A percentile compares a stretch with the other conserved stretches of the same genome.
These are phyloP conservation scores for Rhizoclosmatium globosum DNA, from an alignment of 192 early-diverging fungal species.

Conservation along the genomic window DNA sequence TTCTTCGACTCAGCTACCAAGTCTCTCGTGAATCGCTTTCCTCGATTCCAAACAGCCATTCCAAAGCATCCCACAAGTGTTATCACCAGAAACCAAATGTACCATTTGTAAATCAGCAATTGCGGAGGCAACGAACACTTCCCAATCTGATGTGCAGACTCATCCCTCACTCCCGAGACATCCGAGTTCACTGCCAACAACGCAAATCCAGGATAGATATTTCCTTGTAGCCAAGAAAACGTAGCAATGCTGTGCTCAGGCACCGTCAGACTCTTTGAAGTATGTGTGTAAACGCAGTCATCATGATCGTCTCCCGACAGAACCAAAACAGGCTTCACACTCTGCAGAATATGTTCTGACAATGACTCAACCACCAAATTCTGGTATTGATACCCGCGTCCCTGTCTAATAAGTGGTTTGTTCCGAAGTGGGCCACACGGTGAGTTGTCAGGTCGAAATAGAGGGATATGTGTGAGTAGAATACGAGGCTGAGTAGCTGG, in stretches of 20 bases:
- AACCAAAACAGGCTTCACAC: constrained; percentile 70
- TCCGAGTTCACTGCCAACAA: constrained; percentile 43
- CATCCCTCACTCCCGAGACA: background rate
- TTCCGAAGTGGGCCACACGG: constrained; percentile 78
- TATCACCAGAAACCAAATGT: constrained; percentile 37
- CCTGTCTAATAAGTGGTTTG: constrained; percentile 59
- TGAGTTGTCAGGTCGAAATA: constrained; percentile 72
- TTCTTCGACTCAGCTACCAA: background rate
- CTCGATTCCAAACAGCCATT: background rate
- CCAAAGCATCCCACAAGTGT: constrained; percentile 32
- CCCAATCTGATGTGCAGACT: constrained; percentile 25
- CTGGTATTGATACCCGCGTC: constrained; percentile 87
- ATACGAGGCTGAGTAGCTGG: constrained; percentile 51
- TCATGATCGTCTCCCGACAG: constrained; percentile 97
- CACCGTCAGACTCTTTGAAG: background rate
- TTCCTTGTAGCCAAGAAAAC: constrained; percentile 62
- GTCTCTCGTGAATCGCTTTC: background rate
- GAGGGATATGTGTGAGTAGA: constrained; percentile 87
- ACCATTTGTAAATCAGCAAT: constrained; percentile 53
- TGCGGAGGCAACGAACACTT: constrained; percentile 51
- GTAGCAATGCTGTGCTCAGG: constrained; percentile 57
- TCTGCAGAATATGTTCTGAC: constrained; percentile 63
- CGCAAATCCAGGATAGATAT: constrained; percentile 54
- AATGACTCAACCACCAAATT: constrained; percentile 67
- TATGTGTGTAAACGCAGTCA: constrained; percentile 64